Evolutionary conservation across 805 yeast genomes (phyloP).

Genomic region (Yamadazyma insecticola): DNA sequence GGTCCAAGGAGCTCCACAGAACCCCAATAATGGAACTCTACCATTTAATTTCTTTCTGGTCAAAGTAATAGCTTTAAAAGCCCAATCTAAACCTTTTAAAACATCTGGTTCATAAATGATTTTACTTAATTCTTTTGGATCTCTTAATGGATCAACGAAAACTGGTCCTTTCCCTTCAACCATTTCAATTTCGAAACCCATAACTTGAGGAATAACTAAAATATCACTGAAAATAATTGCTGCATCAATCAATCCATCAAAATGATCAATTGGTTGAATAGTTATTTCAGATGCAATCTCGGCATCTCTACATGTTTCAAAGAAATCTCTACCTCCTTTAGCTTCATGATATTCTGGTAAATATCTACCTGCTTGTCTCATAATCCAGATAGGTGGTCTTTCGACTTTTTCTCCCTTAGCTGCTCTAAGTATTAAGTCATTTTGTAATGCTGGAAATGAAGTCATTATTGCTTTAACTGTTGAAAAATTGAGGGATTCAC

Average conservation of each 20-base stretch:
- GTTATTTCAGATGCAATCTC: slow-evolving; percentile 92
- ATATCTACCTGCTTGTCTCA: slow-evolving; percentile 98
- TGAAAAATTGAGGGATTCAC: too few relatives aligned
- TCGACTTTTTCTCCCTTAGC: slow-evolving; percentile 89
- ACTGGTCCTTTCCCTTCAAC: slow-evolving; percentile 92
- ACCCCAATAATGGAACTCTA: slow-evolving; percentile 90
- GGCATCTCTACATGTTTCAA: slow-evolving; percentile 92
- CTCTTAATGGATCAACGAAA: slow-evolving; percentile 82
- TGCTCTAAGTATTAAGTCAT: slow-evolving; percentile 88
- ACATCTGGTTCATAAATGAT: slow-evolving; percentile 66
- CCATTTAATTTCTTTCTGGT: slow-evolving; percentile 87
- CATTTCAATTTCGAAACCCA: slow-evolving; percentile 95
- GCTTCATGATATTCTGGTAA: slow-evolving; percentile 88
- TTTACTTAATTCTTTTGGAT: slow-evolving; percentile 59
- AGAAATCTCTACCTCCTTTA: slow-evolving; percentile 82
- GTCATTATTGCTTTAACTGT: slow-evolving; percentile 15
- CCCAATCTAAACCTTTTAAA: slow-evolving; percentile 81
- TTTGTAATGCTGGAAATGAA: slow-evolving; percentile 72
- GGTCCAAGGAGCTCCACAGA: slow-evolving; percentile 99
- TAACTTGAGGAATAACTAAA: slow-evolving; percentile 93
- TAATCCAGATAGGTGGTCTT: slow-evolving; percentile 97
- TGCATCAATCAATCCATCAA: slow-evolving; percentile 86
- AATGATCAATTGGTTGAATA: slow-evolving; percentile 91
- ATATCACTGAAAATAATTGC: slow-evolving; percentile 97
- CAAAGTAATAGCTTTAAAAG: slow-evolving; percentile 84